Base-by-base conservation (phyloP, 768 basidiomycete species). In the Amanita molliuscula region DNA sequence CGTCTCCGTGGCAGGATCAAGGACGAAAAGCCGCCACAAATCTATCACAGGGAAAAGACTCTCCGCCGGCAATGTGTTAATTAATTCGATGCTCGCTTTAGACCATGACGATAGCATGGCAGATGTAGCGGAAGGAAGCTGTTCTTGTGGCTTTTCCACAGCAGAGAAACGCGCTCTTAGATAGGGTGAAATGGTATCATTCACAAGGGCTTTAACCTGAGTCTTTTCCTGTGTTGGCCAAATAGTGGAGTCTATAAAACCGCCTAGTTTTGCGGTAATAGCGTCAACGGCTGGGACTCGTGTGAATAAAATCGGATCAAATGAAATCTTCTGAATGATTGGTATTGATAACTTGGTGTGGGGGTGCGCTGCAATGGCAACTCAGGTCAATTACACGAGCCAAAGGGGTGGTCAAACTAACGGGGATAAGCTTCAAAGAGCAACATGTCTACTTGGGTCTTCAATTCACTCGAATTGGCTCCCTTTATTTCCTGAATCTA, bases 41-140 rank as follows among this genome's bases (percentile, higher is more conserved):
- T 95, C 92, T 9, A 82, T 75, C 4, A 93, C 61, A 0, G 92
- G 91, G 68, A 94, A 95, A 26, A 90, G 70, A 34, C 77, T 68
- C 7, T 73, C 70, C 0, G 70, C 48, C 0, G 77, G 71, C 1
- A 93, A 75, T 3, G 65, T 67, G 8, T 61, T 51, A 0, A 62
- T 59, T 1, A 90, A 63, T 0, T 63, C 58, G 4, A 55, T 58
- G 3, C 79, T 80, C 3, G 70, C 67, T 10, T 69, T 65, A 0
- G 72, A 61, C 79, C 79, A 87, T 2, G 65, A 58, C 7, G 61
- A 60, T n/a, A 81, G 65, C 3, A 74, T 56, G 1, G 64, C 58
- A 0, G 72, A 55, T 11, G 69, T 62, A 1, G 70, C 69, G 3
- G 70, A 62, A 1, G 61, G 58, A 7, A 58, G 53, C 11, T 53